Evolutionary conservation across 2,329 filamentous ascomycete genomes (phyloP), one percentile per base, ranked within the genome.

Genomic region (Pezicula radicicola): DNA sequence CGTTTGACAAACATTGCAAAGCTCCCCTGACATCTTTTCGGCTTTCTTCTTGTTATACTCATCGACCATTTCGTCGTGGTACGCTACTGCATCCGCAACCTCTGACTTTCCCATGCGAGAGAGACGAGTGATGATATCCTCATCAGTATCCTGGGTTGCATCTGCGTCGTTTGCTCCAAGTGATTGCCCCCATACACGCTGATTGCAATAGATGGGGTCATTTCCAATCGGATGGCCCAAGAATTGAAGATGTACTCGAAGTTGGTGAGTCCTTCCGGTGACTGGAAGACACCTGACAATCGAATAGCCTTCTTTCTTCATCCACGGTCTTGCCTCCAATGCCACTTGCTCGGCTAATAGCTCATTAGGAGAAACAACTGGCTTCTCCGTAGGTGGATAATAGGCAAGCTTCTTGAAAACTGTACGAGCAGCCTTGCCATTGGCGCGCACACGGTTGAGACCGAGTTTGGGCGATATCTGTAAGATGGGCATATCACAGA

Each of bases 151-250:
- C 25, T 80, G 80, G 18, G 78, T 77, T 3, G 81, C 84, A 46
- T 93, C 87, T 13, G 77, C 73, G 55, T 87, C 83, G 50, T 80
- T 75, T 49, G 72, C 81, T 15, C 90, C 94, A 0, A 99, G 81
- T 9, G 86, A 80, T 1, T 86, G 76, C 0, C 94, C 94, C 77
- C 96, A 99, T 10, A 99, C 94, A 52, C 85, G 85, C 66, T 90
- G 85, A 67, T 99, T 99, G 63, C 90, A 91, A 69, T 99, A 99
- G 62, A 99, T 97, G 7, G 94, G 94, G 66, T 99, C 94, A 68
- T 99, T 99, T 58, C 91, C 86, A 61, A 99, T 97, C 2, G 94
- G 94, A 66, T 97, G 89, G 1, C 94, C 94, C 3, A 99, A 76
- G 68, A 90, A 96, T 67, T 99, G 94, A 15, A 99, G 78, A 65